Conservation (phyloP, 2,329 filamentous ascomycete species). For the Xylaria sp. region DNA sequence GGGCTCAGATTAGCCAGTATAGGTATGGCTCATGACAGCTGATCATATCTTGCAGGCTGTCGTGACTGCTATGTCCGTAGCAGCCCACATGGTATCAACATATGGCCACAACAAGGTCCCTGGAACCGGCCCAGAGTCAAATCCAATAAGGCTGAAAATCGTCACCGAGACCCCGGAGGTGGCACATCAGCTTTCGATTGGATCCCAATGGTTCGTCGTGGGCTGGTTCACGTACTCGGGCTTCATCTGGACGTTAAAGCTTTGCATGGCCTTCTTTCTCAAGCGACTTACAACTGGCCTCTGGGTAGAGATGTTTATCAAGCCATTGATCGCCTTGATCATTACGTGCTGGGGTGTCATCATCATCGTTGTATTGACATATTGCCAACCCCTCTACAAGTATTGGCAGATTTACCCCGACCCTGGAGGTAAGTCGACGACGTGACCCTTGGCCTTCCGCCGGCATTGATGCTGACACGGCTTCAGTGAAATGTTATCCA, state of each 20-base stretch:
- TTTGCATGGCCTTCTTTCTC: constrained; percentile 47
- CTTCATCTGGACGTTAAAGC: constrained; percentile 44
- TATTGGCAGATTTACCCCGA: constrained; percentile 43
- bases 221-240: constrained; percentile 40
- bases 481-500: constrained; percentile 9
- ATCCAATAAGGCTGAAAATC: too few relatives aligned
- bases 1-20: neutral
- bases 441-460: neutral
- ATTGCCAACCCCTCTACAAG: constrained; percentile 39
- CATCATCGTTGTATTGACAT: constrained; percentile 31
- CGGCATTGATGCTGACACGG: constrained; percentile 4
- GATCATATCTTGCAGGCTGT: neutral
- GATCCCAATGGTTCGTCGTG: constrained; percentile 41
- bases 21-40: neutral
- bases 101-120: too few relatives aligned
- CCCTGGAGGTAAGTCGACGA: constrained; percentile 39
- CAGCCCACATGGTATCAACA: neutral
- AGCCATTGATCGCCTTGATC: constrained; percentile 39
- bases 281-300: constrained; percentile 40
- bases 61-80: neutral
- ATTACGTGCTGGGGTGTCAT: constrained; percentile 31
- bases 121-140: too few relatives aligned
- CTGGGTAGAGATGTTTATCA: constrained; percentile 41
- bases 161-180: too few relatives aligned
- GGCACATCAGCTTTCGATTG: constrained; percentile 5